These are phyloP conservation scores for Angomonas deanei DNA, from an alignment of 208 protist species.

Conservation along the genomic window DNA sequence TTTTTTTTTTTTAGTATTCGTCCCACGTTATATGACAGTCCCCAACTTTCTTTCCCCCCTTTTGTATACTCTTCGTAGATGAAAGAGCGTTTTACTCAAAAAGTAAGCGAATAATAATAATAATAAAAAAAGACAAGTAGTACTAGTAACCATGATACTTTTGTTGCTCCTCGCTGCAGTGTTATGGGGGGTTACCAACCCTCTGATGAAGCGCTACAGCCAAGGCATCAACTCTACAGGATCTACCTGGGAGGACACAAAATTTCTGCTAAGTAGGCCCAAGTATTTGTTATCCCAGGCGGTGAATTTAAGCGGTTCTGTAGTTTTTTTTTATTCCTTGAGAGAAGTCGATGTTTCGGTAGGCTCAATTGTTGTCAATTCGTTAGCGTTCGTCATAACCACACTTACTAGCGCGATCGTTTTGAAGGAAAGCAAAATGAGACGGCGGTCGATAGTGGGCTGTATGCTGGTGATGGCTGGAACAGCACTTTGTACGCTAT, in stretches of 20 bases:
- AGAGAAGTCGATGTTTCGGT: conserved; percentile 73
- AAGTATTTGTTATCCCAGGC: conserved; percentile 69
- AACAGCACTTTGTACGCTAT: conserved; percentile 64
- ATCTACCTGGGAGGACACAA: conserved; percentile 50
- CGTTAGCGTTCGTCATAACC: conserved; percentile 81
- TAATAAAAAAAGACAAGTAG: background rate
- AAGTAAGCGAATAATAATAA: background rate
- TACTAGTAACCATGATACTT: conserved; percentile 31
- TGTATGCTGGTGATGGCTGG: conserved; percentile 63
- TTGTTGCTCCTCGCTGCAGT: conserved; percentile 66
- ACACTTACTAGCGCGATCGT: conserved; percentile 65
- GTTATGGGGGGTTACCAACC: conserved; percentile 83
- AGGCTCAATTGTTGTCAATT: conserved; percentile 77
- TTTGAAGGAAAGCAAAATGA: conserved; percentile 50
- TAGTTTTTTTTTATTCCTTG: conserved; percentile 73
- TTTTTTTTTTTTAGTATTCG: conserved; percentile 13
- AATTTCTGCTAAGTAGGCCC: conserved; percentile 52
- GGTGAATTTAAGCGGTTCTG: conserved; percentile 62
- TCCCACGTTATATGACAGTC: too few species aligned
- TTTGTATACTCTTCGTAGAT: too few species aligned
- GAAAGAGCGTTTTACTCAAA: background rate
- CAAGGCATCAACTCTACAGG: conserved; percentile 47
- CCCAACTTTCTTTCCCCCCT: too few species aligned
- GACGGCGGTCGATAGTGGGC: conserved; percentile 31
- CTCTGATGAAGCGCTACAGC: conserved; percentile 76